Base-by-base conservation (phyloP, 208 protist genomes). In the Acanthamoeba culbertsoni region DNA sequence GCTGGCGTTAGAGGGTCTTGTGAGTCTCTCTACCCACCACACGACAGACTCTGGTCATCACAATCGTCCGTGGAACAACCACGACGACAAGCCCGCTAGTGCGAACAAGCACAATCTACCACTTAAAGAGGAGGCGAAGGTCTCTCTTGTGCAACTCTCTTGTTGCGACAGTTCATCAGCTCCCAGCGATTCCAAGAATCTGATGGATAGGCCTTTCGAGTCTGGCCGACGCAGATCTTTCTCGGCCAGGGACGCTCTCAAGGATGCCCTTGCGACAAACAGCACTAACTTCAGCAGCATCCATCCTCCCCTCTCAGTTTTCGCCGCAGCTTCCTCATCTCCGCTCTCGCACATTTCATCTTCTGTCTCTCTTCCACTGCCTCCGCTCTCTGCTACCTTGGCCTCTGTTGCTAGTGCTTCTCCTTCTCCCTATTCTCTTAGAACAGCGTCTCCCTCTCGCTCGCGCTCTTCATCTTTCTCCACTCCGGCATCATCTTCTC, bases 21-120 rank as follows among this genome's bases (percentile, higher is more conserved):
- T 86, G 75, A 86, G 75, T 43, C 75, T 86, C 48, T 28, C 75
- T 33, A 23, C 28, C 75, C 45, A 71, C 62, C 62, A 71, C 62
- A 71, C 62, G 33, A 43, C 62, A 28, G 33, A 55, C 8, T 55
- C 48, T 55, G 8, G 12, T 8, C 48, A 18, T 43, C 55, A 63
- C 12, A 28, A 42, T 35, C 62, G 35, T 71, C 62, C 62, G 62
- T 71, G 62, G 62, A 71, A 71, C 62, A 35, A n/a, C 33, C 23
- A 71, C 62, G 62, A 71, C 62, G 62, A 71, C 62, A 71, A 71
- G 31, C 62, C 62, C 62, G 62, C 62, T 3, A 71, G 62, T 35
- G 62, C 35, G 33, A 71, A 71, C 62, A 71, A 71, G 6, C 2
- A 42, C 3, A 28, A 71, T 35, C 62, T n/a, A n/a, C n/a, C n/a